These are phyloP conservation scores for Xerocomus amazonicus DNA, from an alignment of 1,284 basidiomycete species.

Conservation along the genomic window DNA sequence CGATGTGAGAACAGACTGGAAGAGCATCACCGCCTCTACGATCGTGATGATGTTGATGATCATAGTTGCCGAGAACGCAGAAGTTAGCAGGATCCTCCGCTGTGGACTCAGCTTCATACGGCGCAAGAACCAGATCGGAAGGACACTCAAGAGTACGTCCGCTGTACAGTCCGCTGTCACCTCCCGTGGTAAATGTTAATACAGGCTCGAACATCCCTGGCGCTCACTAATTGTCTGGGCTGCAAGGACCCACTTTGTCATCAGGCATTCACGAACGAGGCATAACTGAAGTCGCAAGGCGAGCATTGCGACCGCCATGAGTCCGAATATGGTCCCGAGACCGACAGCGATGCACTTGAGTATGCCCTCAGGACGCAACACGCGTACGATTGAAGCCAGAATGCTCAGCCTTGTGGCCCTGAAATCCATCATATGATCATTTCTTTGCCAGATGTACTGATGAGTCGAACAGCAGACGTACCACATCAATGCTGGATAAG, in stretches of 20 bases:
- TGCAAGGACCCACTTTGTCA: slow-evolving; percentile 8
- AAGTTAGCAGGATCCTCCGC: slow-evolving; percentile 14
- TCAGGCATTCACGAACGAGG: slow-evolving; percentile 9
- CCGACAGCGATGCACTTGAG: slow-evolving; percentile 7
- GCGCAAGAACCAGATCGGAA: slow-evolving; percentile 18
- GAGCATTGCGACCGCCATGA: slow-evolving; percentile 10
- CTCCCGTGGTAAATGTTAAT: slow-evolving; percentile 3
- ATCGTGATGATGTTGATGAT: slow-evolving; percentile 22
- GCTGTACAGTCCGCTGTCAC: slow-evolving; percentile 17
- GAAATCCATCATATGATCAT: background rate
- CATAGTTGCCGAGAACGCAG: slow-evolving; percentile 24
- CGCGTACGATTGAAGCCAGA: slow-evolving; percentile 24
- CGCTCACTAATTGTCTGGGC: slow-evolving; percentile 21
- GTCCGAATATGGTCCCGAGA: slow-evolving; percentile 15
- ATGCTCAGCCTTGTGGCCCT: slow-evolving; percentile 29
- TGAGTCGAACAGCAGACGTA: slow-evolving; percentile 8
- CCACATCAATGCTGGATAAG: slow-evolving; percentile 27
- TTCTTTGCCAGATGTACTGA: background rate
- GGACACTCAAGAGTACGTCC: slow-evolving; percentile 17
- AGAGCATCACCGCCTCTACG: slow-evolving; percentile 6
- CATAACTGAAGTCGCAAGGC: slow-evolving; percentile 15
- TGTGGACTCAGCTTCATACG: slow-evolving; percentile 10
- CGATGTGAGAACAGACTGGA: background rate
- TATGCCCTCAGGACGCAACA: slow-evolving; percentile 18
- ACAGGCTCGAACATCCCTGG: background rate